These are phyloP conservation scores for Fusarium poae DNA, from an alignment of 2,329 filamentous ascomycete genomes.

Conservation along the genomic window DNA sequence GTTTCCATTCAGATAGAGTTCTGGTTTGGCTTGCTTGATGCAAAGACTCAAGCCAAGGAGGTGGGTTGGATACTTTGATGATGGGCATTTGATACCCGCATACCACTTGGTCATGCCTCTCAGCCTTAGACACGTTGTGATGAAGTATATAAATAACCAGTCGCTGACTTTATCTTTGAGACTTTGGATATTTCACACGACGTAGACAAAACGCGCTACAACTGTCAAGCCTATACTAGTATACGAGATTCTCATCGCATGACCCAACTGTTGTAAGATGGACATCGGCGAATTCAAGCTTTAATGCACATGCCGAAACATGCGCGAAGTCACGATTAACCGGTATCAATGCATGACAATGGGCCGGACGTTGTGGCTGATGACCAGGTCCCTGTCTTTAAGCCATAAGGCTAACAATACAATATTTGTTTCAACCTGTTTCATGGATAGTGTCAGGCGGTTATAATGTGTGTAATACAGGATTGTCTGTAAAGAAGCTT, in stretches of 20 bases:
- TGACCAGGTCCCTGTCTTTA: constrained; percentile 1
- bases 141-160: constrained; percentile 3
- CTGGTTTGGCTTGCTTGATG: constrained; percentile 1
- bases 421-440: constrained; percentile 14
- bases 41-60: background rate
- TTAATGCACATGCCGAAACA: background rate
- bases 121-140: constrained; percentile 21
- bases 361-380: background rate
- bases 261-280: background rate
- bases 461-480: no score
- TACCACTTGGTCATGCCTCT: constrained; percentile 26
- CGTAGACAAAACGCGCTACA: background rate
- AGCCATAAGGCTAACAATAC: constrained; percentile 10
- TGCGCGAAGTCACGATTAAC: no score
- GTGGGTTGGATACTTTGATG: constrained; percentile 22
- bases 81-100: constrained; percentile 41
- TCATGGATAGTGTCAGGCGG: background rate
- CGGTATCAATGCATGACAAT: constrained; percentile 7
- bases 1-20: constrained; percentile 17
- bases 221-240: background rate
- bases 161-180: background rate
- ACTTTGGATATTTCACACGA: background rate
- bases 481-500: background rate
- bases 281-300: background rate
- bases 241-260: background rate